Evolutionary conservation across 352 stramenopile genomes (phyloP), one percentile per base, ranked within the genome.

Genomic region (Phytophthora sp.): DNA sequence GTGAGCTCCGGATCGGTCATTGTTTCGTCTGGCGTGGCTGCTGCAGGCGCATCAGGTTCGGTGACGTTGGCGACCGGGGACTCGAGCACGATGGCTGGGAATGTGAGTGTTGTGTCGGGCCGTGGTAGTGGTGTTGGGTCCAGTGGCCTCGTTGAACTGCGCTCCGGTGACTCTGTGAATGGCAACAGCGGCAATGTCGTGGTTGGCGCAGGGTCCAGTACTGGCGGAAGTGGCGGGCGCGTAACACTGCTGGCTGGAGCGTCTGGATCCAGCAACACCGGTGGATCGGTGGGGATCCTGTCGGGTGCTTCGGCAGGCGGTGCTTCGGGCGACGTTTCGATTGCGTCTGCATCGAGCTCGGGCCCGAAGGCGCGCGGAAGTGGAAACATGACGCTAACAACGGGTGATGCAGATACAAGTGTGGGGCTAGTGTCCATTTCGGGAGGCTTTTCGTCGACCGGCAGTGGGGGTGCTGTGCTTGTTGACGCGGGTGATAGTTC

Each of bases 1-100:
- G 31, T 37, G 31, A 37, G 10, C 17, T 37, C 31, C 17, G 31
- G 31, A 13, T 37, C 31, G 12, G 31, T 37, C 11, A 37, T n/a
- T 11, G 11, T 37, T 13, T 17, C 31, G 31, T 37, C 31, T 15
- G 31, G 31, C 31, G 6, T 37, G 31, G 17, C 31, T 11, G 31
- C 31, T 4, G 31, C 31, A 37, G 31, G 9, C 9, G 12, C 32
- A 26, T 55, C 48, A 15, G 48, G 48, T 21, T 35, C 32, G 8
- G 34, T 55, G 48, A 37, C 34, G 48, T 11, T 55, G 23, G 32
- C 48, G 17, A 55, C 48, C n/a, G 48, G 48, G 4, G 48, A 55
- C 27, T 55, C 48, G 5, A 45, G 48, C 26, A 5, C 32, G 18
- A 24, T 27, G 21, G 32, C 34, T 28, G 48, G 48, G 2, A 45